Evolutionary conservation across 495 filamentous ascomycete genomes (phyloP), one percentile per base, ranked within the genome.

Genomic region (Lophium mytilinum): DNA sequence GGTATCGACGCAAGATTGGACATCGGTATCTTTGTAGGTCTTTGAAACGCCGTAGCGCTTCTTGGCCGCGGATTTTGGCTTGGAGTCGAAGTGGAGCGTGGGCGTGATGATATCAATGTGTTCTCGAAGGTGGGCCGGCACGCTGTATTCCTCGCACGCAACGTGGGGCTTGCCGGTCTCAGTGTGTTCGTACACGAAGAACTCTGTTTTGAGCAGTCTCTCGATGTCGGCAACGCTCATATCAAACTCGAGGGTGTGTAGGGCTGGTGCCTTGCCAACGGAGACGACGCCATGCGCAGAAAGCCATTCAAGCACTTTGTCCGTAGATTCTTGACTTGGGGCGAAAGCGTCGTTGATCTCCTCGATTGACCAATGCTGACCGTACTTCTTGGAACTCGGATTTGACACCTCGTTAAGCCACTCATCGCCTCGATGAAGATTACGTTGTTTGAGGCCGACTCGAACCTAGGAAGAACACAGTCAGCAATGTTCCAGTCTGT

Each of bases 201-300:
- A 86, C 55, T 82, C 71, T 3, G 83, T 79, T 54, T 76, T 70
- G 49, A 86, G 76, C 0, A 86, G 72, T 8, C 63, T 66, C 58
- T 86, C 82, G 0, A 75, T 75, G 57, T 85, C 80, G 33, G 71
- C 64, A 14, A 72, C 63, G 1, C 70, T 76, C 12, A 77, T 78
- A 57, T 82, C 73, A 55, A 84, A 81, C 7, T 75, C 63, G 24
- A 82, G 79, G 79, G 45, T 74, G 75, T 5, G 70, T 70, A 49
- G 83, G 64, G 9, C 78, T 73, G 6, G 70, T 66, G 24, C 51
- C 54, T 30, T 73, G 14, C 21, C 33, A 2, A 14, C 21, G 7
- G 15, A 24, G 1, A 24, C 63, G 43, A 86, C 77, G 0, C 82
- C 83, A 33, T 76, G 68, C 4, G 57, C 60, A 7, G 70, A 60